A percentile compares a stretch with the other conserved stretches of the same genome.
phyloP scores from a whole-genome alignment of 768 basidiomycete genomes.

The Tricholoma terreum region DNA sequence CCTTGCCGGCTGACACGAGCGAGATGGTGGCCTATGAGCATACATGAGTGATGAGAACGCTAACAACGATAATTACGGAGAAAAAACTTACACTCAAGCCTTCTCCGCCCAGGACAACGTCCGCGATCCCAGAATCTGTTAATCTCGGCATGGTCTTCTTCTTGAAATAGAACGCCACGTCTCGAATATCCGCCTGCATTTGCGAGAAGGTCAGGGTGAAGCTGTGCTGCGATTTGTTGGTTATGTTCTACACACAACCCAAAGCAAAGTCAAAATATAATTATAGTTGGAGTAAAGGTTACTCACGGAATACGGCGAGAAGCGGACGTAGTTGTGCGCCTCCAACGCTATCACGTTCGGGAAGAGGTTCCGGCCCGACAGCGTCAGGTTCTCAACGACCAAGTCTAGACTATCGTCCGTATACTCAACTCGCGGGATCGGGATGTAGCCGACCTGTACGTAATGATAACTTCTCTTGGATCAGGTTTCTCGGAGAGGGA shows the following conservation, averaged over 20 bases:
- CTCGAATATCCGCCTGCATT: constrained; percentile 91
- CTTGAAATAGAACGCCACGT: constrained; percentile 88
- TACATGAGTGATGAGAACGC: too few relatives aligned
- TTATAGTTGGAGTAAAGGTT: too few relatives aligned
- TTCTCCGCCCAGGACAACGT: constrained; percentile 79
- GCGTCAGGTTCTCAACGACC: constrained; percentile 89
- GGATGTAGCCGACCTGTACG: constrained; percentile 67
- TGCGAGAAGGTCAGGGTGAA: constrained; percentile 76
- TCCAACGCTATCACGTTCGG: constrained; percentile 75
- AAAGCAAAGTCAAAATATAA: background rate
- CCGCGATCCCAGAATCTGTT: constrained; percentile 79
- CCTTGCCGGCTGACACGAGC: constrained; percentile 58
- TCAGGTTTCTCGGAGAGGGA: background rate
- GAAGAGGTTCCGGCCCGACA: constrained; percentile 86
- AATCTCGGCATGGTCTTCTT: constrained; percentile 83
- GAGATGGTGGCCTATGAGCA: constrained; percentile 52
- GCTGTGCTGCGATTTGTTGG: constrained; percentile 65
- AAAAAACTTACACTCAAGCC: constrained; percentile 60
- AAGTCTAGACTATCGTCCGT: constrained; percentile 83
- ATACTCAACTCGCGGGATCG: constrained; percentile 94
- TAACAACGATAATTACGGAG: too few relatives aligned
- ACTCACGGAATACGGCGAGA: constrained; percentile 66
- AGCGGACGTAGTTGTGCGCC: constrained; percentile 78
- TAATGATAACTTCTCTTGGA: background rate
- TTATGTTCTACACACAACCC: constrained; percentile 17